Percentiles rank a stretch among this genome's conserved stretches.
Conservation (phyloP, 352 stramenopile genomes). For the Pythium folliculosum region DNA sequence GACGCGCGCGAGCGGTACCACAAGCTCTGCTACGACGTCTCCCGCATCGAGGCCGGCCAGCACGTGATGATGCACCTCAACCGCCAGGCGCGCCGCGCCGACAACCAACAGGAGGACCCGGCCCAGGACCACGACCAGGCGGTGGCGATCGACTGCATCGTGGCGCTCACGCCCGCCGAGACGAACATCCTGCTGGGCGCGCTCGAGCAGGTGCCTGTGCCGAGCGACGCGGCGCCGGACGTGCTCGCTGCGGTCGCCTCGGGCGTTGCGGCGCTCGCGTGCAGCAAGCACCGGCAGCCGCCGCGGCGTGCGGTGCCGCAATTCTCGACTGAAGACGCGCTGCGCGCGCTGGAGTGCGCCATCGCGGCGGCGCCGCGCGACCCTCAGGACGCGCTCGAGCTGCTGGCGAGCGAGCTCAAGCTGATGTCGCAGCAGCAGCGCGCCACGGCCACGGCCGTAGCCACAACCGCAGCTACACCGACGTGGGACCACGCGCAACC, state of each 20-base stretch:
- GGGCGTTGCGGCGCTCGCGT: slow-evolving; percentile 58
- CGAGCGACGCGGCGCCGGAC: slow-evolving; percentile 39
- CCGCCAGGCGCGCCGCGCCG: slow-evolving; percentile 11
- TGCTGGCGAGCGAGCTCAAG: slow-evolving; percentile 18
- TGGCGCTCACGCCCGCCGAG: slow-evolving; percentile 57
- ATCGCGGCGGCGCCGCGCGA: slow-evolving; percentile 21
- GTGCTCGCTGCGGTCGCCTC: slow-evolving; percentile 57
- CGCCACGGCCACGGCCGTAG: background rate
- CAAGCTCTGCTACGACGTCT: slow-evolving; percentile 77
- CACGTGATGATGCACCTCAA: slow-evolving; percentile 63
- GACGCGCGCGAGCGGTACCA: slow-evolving; percentile 69
- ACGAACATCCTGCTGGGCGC: slow-evolving; percentile 50
- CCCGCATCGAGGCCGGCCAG: slow-evolving; percentile 65
- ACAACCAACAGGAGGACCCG: slow-evolving; percentile 16
- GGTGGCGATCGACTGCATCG: slow-evolving; percentile 43
- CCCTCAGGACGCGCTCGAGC: slow-evolving; percentile 15
- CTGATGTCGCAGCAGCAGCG: background rate
- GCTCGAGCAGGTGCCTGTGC: slow-evolving; percentile 57
- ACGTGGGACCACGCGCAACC: background rate
- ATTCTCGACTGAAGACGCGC: slow-evolving; percentile 49
- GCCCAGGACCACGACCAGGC: slow-evolving; percentile 19
- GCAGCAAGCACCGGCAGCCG: slow-evolving; percentile 39
- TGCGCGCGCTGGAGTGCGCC: slow-evolving; percentile 7
- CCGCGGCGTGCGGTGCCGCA: slow-evolving; percentile 38
- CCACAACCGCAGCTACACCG: background rate